Base-by-base conservation (phyloP, 75 land plant species). In the Selaginella moellendorffii region DNA sequence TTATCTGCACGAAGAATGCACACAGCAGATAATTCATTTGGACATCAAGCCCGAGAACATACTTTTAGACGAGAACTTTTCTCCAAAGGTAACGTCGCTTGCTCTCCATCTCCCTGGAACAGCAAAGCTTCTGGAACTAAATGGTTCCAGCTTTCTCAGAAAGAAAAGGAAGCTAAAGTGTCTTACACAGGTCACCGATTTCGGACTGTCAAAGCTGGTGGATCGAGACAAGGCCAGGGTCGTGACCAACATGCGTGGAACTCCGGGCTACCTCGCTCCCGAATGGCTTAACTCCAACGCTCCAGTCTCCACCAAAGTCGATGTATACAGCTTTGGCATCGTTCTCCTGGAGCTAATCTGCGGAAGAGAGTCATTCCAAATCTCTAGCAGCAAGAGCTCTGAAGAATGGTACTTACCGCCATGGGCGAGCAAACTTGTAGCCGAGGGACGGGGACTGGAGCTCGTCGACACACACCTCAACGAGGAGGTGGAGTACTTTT, bases 31-130 rank as follows among this genome's bases (percentile, higher is more conserved):
- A 5, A 36, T 36, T 36, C 46, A 36, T 14, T 36, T 36, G 46
- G 46, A 36, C 46, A 36, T 36, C 46, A 36, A 36, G 46, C 46
- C 46, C 46, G 46, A 36, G 46, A 36, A 36, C 46, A 36, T 36
- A 36, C 46, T 36, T 36, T 14, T 36, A 14, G 46, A 36, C 14
- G 10, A 36, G 46, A 36, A 14, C 14, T 36, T 36, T 14, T 36
- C 46, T 5, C 46, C 46, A 5, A 36, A 36, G 46, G 46, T 36
- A 36, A 36, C 46, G 14, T 36, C 46, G 14, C 46, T 36, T 5
- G 5, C 46, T n/a, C n/a, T n/a, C n/a, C n/a, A n/a, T n/a, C n/a
- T n/a, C n/a, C n/a, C n/a, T n/a, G n/a, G n/a, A n/a, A n/a, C n/a
- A n/a, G n/a, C n/a, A n/a, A n/a, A n/a, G n/a, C n/a, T n/a, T n/a